Evolutionary conservation across 2,329 filamentous ascomycete genomes (phyloP).

Genomic region (Fusarium sp.): DNA sequence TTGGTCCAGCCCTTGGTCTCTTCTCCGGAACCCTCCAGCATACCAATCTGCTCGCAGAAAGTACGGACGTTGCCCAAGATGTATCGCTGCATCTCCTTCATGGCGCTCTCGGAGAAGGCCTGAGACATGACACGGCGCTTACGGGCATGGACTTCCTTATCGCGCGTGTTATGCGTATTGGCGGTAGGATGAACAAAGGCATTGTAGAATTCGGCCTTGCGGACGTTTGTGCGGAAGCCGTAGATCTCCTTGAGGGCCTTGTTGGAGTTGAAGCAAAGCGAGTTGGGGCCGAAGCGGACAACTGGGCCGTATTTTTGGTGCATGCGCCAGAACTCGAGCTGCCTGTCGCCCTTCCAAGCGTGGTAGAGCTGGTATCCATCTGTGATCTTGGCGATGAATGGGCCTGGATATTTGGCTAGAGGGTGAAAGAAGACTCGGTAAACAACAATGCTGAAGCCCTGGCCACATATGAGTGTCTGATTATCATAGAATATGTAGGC

Average conservation of each 20-base stretch:
- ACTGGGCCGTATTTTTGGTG: slow-evolving; percentile 77
- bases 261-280: slow-evolving; percentile 78
- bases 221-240: slow-evolving; percentile 68
- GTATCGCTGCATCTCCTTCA: slow-evolving; percentile 73
- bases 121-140: slow-evolving; percentile 77
- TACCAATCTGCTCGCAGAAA: slow-evolving; percentile 67
- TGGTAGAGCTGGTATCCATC: slow-evolving; percentile 74
- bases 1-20: slow-evolving; percentile 64
- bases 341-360: slow-evolving; percentile 76
- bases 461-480: neutral
- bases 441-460: slow-evolving; percentile 54
- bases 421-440: slow-evolving; percentile 72
- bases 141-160: slow-evolving; percentile 72
- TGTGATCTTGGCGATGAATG: slow-evolving; percentile 69
- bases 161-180: slow-evolving; percentile 77
- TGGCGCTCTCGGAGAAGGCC: slow-evolving; percentile 72
- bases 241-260: slow-evolving; percentile 73
- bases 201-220: slow-evolving; percentile 77
- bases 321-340: slow-evolving; percentile 74
- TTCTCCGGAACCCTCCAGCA: slow-evolving; percentile 50
- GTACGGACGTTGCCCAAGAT: slow-evolving; percentile 72
- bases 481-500: neutral
- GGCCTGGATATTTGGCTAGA: slow-evolving; percentile 70
- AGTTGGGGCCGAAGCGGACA: slow-evolving; percentile 82
- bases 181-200: slow-evolving; percentile 75